Base-by-base conservation (phyloP, 2,329 filamentous ascomycete species). In the Monilinia fructicola region DNA sequence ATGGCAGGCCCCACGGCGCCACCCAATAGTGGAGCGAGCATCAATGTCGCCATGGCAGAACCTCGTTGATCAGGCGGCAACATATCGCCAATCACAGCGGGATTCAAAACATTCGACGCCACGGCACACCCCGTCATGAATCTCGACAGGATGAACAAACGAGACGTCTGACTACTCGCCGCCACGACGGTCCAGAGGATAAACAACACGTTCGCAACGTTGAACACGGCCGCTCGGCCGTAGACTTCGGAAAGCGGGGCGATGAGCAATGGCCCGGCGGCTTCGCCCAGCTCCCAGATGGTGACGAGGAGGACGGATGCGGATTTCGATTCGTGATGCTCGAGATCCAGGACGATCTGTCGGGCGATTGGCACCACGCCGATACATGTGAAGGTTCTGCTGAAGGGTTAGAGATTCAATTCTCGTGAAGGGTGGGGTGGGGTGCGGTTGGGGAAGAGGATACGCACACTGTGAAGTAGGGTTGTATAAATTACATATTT, bases 341-440 rank as follows among this genome's bases (percentile, higher is more conserved):
- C 75, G 58, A 82, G 78, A 67, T 87, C 84, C 2, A 76, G 71
- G 28, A 84, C 80, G 69, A 87, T 86, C 56, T 77, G 78, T 48
- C 76, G 78, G 9, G 84, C 83, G 60, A 87, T 78, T 0, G 84
- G 84, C 1, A 86, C 82, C 1, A 85, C 78, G 0, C 81, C 81
- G 66, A 85, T 83, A 75, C 84, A 87, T 9, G 83, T 86, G 69
- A 86, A 85, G 3, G 84, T 85, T 4, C 84, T 85, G 64, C n/a
- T 46, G 59, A 48, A 53, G 31, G 48, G 35, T 64, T 26, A 26
- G 26, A 18, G 63, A 53, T 46, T 65, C 2, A 9, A 44, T 53
- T 62, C 14, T 2, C 14, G 5, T 54, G 18, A 18, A 42, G 28
- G 31, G 46, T 40, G 21, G 48, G 35, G 31, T 16, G 21, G 48